phyloP scores from a whole-genome alignment of 768 basidiomycete species.

The Phaffia australis region DNA sequence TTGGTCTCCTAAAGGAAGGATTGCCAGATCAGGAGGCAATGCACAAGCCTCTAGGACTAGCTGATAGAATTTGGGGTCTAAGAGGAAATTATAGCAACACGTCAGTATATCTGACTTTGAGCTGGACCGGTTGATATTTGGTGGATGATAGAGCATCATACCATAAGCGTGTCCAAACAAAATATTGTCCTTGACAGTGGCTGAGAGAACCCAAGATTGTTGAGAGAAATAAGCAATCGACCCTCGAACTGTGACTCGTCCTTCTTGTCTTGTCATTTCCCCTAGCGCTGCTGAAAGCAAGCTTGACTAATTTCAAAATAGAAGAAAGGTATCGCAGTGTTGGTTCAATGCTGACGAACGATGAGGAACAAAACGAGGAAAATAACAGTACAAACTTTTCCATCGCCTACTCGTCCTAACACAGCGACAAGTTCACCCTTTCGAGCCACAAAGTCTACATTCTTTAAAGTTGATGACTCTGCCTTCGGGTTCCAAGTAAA shows the following conservation, averaged over 20 bases:
- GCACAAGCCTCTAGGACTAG: constrained; percentile 84
- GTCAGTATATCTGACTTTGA: constrained; percentile 33
- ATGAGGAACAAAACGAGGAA: constrained; percentile 22
- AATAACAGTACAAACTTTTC: constrained; percentile 53
- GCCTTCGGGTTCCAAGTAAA: constrained; percentile 64
- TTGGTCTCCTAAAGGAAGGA: constrained; percentile 65
- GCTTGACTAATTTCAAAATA: constrained; percentile 45
- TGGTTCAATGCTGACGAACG: not conserved
- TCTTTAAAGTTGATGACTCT: constrained; percentile 56
- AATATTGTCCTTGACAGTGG: constrained; percentile 81
- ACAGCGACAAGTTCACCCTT: constrained; percentile 80
- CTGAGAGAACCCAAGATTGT: constrained; percentile 79
- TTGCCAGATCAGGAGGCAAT: constrained; percentile 62
- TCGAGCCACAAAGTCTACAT: constrained; percentile 58
- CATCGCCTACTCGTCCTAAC: constrained; percentile 79
- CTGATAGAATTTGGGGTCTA: constrained; percentile 54
- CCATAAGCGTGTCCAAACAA: constrained; percentile 83
- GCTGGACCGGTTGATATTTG: not conserved
- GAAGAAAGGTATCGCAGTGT: not conserved
- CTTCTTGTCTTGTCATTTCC: constrained; percentile 69
- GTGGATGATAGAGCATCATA: constrained; percentile 39
- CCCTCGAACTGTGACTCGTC: constrained; percentile 58
- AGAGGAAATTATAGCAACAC: not conserved
- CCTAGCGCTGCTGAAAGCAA: constrained; percentile 71
- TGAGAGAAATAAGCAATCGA: constrained; percentile 74